phyloP scores from a whole-genome alignment of 2,329 filamentous ascomycete genomes.

The Simplicillium aogashimaense region DNA sequence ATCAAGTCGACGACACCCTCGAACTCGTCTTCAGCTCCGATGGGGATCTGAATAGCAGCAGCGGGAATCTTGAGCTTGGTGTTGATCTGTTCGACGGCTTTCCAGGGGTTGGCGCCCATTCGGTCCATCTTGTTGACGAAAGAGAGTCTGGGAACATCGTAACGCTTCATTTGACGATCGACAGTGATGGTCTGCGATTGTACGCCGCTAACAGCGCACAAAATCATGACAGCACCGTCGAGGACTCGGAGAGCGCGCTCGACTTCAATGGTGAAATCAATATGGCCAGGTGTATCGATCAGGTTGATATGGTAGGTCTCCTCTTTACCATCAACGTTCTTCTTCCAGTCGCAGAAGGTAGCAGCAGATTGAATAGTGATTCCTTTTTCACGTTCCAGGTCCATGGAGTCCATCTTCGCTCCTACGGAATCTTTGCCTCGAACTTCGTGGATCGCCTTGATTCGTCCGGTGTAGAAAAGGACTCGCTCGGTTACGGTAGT shows the following conservation, averaged over 20 bases:
- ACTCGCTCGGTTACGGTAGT: slow-evolving; percentile 95
- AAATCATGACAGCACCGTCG: slow-evolving; percentile 95
- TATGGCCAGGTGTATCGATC: slow-evolving; percentile 97
- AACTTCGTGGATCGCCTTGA: slow-evolving; percentile 95
- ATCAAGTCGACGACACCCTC: slow-evolving; percentile 88
- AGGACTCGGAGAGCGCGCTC: slow-evolving; percentile 90
- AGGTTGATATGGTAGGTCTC: slow-evolving; percentile 95
- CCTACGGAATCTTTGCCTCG: slow-evolving; percentile 89
- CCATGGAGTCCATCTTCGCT: slow-evolving; percentile 99
- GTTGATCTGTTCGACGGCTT: slow-evolving; percentile 96
- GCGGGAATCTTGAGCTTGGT: slow-evolving; percentile 88
- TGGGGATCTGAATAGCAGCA: slow-evolving; percentile 88
- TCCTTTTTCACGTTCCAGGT: slow-evolving; percentile 93
- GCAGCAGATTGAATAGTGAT: slow-evolving; percentile 98
- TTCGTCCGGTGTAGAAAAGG: slow-evolving; percentile 94
- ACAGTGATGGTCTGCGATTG: slow-evolving; percentile 98
- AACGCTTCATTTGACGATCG: slow-evolving; percentile 96
- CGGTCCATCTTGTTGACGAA: slow-evolving; percentile 99
- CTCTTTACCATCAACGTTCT: slow-evolving; percentile 73
- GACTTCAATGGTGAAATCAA: slow-evolving; percentile 98
- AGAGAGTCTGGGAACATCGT: slow-evolving; percentile 89
- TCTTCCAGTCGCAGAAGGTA: slow-evolving; percentile 95
- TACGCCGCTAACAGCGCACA: slow-evolving; percentile 94
- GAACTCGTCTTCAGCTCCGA: slow-evolving; percentile 85
- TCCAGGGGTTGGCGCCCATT: slow-evolving; percentile 97